Evolutionary conservation across 805 yeast species (phyloP).

Genomic region (Myxozyma neotropica): DNA sequence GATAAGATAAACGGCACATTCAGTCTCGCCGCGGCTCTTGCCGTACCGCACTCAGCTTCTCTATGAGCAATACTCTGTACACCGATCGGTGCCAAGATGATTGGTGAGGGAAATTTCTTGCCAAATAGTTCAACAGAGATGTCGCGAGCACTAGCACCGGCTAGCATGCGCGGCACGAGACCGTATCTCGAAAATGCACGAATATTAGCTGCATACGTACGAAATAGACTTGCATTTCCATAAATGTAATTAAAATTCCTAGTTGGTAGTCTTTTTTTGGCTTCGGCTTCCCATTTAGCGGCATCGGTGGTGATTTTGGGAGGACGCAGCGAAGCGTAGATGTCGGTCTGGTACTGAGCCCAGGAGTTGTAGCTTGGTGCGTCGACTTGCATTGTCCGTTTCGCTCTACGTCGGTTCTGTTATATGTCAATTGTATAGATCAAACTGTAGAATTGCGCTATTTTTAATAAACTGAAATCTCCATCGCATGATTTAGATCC

Average conservation of each 20-base stretch:
- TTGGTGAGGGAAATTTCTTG: slow-evolving; percentile 33
- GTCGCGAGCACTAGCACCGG: slow-evolving; percentile 23
- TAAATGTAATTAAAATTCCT: slow-evolving; percentile 24
- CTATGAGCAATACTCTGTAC: slow-evolving; percentile 38
- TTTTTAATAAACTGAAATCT: too few species aligned
- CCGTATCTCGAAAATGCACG: slow-evolving; percentile 23
- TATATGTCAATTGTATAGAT: not conserved
- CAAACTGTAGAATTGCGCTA: too few species aligned
- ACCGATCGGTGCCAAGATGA: slow-evolving; percentile 39
- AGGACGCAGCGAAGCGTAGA: slow-evolving; percentile 18
- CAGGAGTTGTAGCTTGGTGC: slow-evolving; percentile 10
- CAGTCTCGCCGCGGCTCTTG: slow-evolving; percentile 37
- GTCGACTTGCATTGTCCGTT: not conserved
- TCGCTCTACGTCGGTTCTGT: not conserved
- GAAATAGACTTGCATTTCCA: slow-evolving; percentile 22
- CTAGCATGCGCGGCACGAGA: slow-evolving; percentile 27
- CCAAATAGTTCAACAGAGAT: slow-evolving; percentile 34
- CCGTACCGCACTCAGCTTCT: slow-evolving; percentile 38
- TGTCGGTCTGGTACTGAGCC: slow-evolving; percentile 27
- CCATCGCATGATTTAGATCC: too few species aligned
- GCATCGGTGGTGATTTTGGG: slow-evolving; percentile 18
- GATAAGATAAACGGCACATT: slow-evolving; percentile 39
- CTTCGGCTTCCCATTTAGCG: slow-evolving; percentile 17
- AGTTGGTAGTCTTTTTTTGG: slow-evolving; percentile 7
- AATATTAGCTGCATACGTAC: slow-evolving; percentile 23